Base-by-base conservation (phyloP, 306 rosid species). In the Inga oerstediana region DNA sequence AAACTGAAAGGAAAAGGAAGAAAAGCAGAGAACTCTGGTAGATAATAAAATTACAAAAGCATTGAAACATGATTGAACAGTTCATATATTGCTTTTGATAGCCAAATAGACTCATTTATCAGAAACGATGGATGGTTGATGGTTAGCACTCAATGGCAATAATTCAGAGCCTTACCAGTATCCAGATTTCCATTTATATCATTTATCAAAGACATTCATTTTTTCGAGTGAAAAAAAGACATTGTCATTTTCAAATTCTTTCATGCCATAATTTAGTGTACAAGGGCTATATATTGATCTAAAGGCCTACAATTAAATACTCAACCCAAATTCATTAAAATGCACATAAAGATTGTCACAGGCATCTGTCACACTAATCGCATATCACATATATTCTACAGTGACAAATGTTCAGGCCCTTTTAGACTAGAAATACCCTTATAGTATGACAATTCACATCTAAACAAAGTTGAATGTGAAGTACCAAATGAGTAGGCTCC, bases 361-460 rank as follows among this genome's bases (percentile, higher is more conserved):
- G 17, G 35, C 64, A 46, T 58, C 81, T 71, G 24, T 76, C 80
- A 54, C 39, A 12, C 45, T 39, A 35, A 70, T 45, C 43, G 44
- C 62, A 74, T 69, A 51, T 76, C n/a, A 72, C 75, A 74, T 44
- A 61, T 46, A 84, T 49, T 65, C 72, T 59, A 81, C 76, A 84
- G 35, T 30, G 45, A 51, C 58, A 39, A 80, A 71, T 56, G 39
- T 30, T 74, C 34, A 46, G 69, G 24, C 48, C 41, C 82, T 16
- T 72, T 61, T n/a, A 75, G 56, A 43, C 78, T 72, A 65, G 15
- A 79, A 71, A 76, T 51, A 27, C 69, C 76, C 59, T 35, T 16
- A 6, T 22, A 16, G 16, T 34, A 32, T 72, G 16, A 72, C 75
- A n/a, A n/a, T 22, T 59, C 66, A 59, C 56, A 13, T 72, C 34